Evolutionary conservation across 2,329 filamentous ascomycete species (phyloP), one percentile per base, ranked within the genome.

Genomic region (Talaromyces marneffei): DNA sequence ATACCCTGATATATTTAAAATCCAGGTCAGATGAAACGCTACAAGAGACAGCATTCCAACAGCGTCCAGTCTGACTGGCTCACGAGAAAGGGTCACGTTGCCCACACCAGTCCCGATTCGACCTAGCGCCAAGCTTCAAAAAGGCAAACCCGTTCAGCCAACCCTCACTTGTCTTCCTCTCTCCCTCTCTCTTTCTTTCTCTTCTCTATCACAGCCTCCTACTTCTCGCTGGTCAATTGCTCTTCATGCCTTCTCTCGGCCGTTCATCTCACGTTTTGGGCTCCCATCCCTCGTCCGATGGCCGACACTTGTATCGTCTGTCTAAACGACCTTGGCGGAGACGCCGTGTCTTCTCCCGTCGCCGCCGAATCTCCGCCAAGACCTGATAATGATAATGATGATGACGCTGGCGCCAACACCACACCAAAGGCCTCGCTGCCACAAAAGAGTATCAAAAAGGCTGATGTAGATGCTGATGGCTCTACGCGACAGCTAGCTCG

Each of bases 281-380:
- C 66, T 68, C 64, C 60, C 64, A 65, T 65, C 66, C 66, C 63
- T 67, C 71, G 67, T 68, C 72, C 68, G 71, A 87, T 86, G 85
- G 83, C 84, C 76, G 85, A 87, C 74, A 85, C 84, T 69, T 88
- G 86, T 77, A 88, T 88, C 77, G 86, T 88, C 74, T 88, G 86
- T 79, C 80, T 88, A 78, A 85, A 85, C 79, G 85, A 88, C 79
- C 83, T 88, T 77, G 83, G 81, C 76, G 81, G 79, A 78, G 79
- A 78, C 60, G 60, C 74, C 78, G 78, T 77, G 79, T 76, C 71
- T 54, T 72, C 74, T 72, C 75, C 69, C 71, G 70, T 78, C 65
- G 69, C 73, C 70, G 73, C 70, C 66, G 72, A 71, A 71, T 71
- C 74, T 66, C 70, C 70, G 72, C 75, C 76, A 77, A 77, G 73